Base-by-base conservation (phyloP, 345 rosid genomes). In the Aquilaria sinensis region DNA sequence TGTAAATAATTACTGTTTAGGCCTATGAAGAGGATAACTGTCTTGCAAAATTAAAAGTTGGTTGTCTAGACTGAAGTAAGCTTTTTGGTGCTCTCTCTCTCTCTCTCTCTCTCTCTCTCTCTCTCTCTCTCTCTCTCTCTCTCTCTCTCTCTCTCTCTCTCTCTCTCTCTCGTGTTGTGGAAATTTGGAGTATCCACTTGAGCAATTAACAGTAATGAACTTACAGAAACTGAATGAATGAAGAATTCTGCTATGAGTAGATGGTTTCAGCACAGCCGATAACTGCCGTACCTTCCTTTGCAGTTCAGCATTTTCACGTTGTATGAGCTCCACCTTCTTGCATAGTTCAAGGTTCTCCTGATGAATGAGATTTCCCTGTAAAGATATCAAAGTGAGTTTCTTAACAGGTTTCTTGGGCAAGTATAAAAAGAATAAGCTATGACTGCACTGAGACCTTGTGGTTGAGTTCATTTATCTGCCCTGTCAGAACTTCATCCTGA, bases 401-500 rank as follows among this genome's bases (percentile, higher is more conserved):
- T 67, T n/a, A 51, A 53, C 46, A 32, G 45, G 53, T 37, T 5
- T 49, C 30, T 10, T 2, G 1, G 41, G 51, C 4, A 47, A 65
- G 37, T 56, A 53, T 65, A 10, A 47, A 48, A 31, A 61, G 15
- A 57, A 45, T 63, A 55, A 7, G 34, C 63, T 54, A 60, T 47
- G 54, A 1, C 57, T 65, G 12, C n/a, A 32, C 53, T 49, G 43
- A 53, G 66, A 89, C 93, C 90, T 86, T 84, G 56, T 47, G 61
- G 67, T 70, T 86, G 43, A 86, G 80, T 66, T 77, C 91, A 67
- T 76, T 77, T 61, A 89, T 86, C 71, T 89, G 78, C 1, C 80
- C 77, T 1, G 69, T 69, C 47, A 85, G 64, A 53, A 80, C 57
- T 61, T 90, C 85, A 30, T 90, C 87, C 95, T 90, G 63, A 78